These are phyloP conservation scores for Microsporum ferrugineum DNA, from an alignment of 2,329 filamentous ascomycete genomes.

Conservation along the genomic window DNA sequence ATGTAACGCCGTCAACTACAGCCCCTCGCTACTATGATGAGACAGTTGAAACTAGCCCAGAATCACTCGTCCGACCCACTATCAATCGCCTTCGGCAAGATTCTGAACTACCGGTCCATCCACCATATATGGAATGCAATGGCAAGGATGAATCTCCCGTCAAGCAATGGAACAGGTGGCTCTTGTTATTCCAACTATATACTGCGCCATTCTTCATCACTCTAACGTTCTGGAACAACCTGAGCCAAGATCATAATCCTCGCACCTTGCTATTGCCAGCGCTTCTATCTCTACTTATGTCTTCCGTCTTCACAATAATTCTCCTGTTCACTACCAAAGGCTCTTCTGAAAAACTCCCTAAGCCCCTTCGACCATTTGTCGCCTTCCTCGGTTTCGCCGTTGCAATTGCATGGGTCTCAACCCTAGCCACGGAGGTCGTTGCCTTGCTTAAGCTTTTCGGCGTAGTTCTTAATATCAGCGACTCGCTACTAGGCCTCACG, in stretches of 20 bases:
- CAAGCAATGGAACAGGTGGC: conserved; percentile 79
- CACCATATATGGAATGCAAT: conserved; percentile 24
- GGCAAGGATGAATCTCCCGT: conserved; percentile 14
- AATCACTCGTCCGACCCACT: not conserved
- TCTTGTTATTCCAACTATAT: conserved; percentile 73
- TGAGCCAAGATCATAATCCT: conserved; percentile 46
- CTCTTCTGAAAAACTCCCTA: conserved; percentile 48
- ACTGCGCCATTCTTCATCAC: conserved; percentile 76
- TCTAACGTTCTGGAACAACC: conserved; percentile 52
- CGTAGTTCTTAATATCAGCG: conserved; percentile 82
- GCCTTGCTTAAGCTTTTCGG: conserved; percentile 87
- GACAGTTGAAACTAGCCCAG: not conserved
- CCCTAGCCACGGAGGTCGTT: conserved; percentile 89
- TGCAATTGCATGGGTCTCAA: conserved; percentile 90
- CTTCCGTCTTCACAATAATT: conserved; percentile 53
- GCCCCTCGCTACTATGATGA: not conserved
- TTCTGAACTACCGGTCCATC: conserved; percentile 31
- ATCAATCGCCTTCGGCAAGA: conserved; percentile 17
- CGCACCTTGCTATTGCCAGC: conserved; percentile 46
- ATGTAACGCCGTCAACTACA: not conserved
- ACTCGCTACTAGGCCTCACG: conserved; percentile 87
- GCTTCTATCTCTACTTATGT: conserved; percentile 56
- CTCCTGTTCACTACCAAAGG: conserved; percentile 50
- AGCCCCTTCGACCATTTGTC: conserved; percentile 63
- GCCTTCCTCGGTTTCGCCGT: conserved; percentile 87